A percentile compares a stretch with the other conserved stretches of the same genome.
Evolutionary conservation across 345 rosid genomes (phyloP).

Genomic region (Boechera retrofracta): DNA sequence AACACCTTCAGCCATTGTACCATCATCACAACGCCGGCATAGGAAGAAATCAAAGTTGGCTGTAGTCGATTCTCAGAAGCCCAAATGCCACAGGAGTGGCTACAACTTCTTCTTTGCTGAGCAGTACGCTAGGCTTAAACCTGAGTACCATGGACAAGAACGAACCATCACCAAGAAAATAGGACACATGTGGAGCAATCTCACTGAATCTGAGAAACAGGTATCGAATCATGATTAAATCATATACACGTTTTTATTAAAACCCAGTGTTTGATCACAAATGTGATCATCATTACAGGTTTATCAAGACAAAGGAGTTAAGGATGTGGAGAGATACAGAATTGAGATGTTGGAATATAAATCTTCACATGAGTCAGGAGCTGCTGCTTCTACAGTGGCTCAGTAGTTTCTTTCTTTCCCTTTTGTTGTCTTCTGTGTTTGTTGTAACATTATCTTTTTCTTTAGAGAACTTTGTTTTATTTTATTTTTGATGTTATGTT

Average conservation of each 20-base stretch:
- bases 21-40: slow-evolving; percentile 48
- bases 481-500: slow-evolving; percentile 12
- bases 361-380: slow-evolving; percentile 56
- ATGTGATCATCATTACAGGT: slow-evolving; percentile 45
- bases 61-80: slow-evolving; percentile 58
- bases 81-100: slow-evolving; percentile 79
- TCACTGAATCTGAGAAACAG: slow-evolving; percentile 75
- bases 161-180: slow-evolving; percentile 68
- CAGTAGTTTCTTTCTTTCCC: slow-evolving; percentile 10
- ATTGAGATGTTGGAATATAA: slow-evolving; percentile 68
- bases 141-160: slow-evolving; percentile 63
- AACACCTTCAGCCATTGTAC: slow-evolving; percentile 28
- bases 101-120: slow-evolving; percentile 80
- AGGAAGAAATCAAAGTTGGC: slow-evolving; percentile 60
- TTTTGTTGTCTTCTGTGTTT: slow-evolving; percentile 31
- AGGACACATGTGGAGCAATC: slow-evolving; percentile 71
- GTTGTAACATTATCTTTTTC: slow-evolving; percentile 24
- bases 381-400: slow-evolving; percentile 59
- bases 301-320: slow-evolving; percentile 72
- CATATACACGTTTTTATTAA: background rate
- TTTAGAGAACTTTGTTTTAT: slow-evolving; percentile 23
- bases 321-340: slow-evolving; percentile 78
- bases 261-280: background rate
- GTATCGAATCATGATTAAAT: slow-evolving; percentile 41
- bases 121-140: slow-evolving; percentile 65